Evolutionary conservation across 1,139 yeast species (phyloP), one percentile per base, ranked within the genome.

Genomic region (Lodderomyces elongisporus): DNA sequence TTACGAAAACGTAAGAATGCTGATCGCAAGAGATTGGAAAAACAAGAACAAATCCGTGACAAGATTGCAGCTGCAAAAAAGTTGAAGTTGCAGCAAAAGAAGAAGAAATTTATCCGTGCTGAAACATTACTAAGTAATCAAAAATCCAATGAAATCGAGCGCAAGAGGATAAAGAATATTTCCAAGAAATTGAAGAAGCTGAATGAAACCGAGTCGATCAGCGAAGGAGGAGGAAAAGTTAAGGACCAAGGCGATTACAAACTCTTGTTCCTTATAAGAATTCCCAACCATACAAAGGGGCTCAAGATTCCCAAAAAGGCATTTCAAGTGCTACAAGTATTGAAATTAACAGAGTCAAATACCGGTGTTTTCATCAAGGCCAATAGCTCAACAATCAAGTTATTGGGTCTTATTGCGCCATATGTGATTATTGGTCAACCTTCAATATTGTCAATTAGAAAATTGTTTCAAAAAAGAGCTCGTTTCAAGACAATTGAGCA

Each of bases 1-100:
- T 68, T 83, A 46, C 77, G 79, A 51, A 83, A 82, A 66, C 76
- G 93, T 60, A 83, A 82, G 63, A 76, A 81, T 52, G 82, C 79
- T 41, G 89, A 83, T 52, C 67, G 82, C 55, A 66, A 79, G 48
- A 73, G 88, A 54, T 51, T 81, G 39, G 79, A 76, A 49, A 78
- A 76, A 51, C 85, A 77, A 51, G 81, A 68, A 38, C 62, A 62
- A 36, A 62, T 62, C 32, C 58, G 56, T 37, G 57, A 56, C 39
- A 52, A 49, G 31, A 49, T 48, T 25, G 46, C 47, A 20, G 54
- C 56, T 34, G 64, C 62, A 45, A 67, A 62, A 47, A 62, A 61
- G 45, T 30, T 36, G 16, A 62, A 57, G 34, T 58, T 59, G 35
- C 60, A 60, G 37, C 63, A 64, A 51, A 54, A 61, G 31, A 36